These are phyloP conservation scores for Clohesyomyces aquaticus DNA, from an alignment of 495 filamentous ascomycete genomes.

Conservation along the genomic window DNA sequence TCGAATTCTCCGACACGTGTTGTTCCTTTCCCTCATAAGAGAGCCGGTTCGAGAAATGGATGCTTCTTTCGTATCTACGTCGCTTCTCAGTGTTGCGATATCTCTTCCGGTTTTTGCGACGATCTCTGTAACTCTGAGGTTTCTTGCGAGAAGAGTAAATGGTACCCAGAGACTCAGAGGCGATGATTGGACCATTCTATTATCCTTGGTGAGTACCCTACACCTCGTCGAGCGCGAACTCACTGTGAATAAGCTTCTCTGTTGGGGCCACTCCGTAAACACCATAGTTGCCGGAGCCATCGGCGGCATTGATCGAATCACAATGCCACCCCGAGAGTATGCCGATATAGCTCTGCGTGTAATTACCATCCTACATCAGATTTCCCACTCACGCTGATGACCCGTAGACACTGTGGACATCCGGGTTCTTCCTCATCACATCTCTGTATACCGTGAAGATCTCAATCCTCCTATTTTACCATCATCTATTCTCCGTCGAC, in stretches of 20 bases:
- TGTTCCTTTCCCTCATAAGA: too few relatives aligned
- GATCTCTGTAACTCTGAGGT: conserved; percentile 1
- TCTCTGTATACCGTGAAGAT: conserved; percentile 26
- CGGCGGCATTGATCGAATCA: conserved; percentile 26
- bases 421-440: conserved; percentile 26
- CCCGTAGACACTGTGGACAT: conserved; percentile 22
- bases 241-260: conserved; percentile 4
- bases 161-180: not conserved
- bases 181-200: conserved; percentile 26
- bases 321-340: conserved; percentile 22
- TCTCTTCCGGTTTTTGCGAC: conserved; percentile 19
- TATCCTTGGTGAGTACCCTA: conserved; percentile 15
- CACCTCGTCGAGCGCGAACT: not conserved
- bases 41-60: too few relatives aligned
- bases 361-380: not conserved
- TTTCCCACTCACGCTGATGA: not conserved
- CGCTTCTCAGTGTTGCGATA: conserved; percentile 24
- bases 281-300: conserved; percentile 22
- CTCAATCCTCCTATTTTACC: conserved; percentile 32
- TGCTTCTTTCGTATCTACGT: conserved; percentile 17
- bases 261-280: conserved; percentile 30
- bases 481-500: conserved; percentile 24
- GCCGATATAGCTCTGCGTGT: conserved; percentile 26
- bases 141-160: conserved; percentile 16
- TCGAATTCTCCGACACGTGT: too few relatives aligned